Evolutionary conservation across 495 filamentous ascomycete genomes (phyloP).

Genomic region (Recurvomyces mirabilis): DNA sequence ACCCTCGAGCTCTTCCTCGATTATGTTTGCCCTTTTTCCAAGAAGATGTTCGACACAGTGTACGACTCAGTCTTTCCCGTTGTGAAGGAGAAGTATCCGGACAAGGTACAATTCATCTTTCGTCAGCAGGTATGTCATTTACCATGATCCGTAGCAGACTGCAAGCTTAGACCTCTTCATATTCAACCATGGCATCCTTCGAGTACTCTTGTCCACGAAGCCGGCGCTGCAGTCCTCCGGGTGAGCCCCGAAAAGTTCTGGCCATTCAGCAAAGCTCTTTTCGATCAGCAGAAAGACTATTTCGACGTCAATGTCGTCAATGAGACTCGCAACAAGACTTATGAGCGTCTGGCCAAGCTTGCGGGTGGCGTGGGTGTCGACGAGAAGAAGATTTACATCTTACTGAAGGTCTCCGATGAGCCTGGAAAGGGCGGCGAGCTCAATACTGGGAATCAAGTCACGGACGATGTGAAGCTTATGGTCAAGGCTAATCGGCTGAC

Average conservation of each 20-base stretch:
- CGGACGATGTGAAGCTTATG: constrained; percentile 72
- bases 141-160: too few relatives aligned
- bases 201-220: constrained; percentile 78
- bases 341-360: constrained; percentile 59
- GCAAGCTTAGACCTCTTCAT: too few relatives aligned
- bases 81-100: constrained; percentile 43
- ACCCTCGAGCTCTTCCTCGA: constrained; percentile 76
- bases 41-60: constrained; percentile 63
- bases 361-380: constrained; percentile 56
- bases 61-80: constrained; percentile 47
- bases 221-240: constrained; percentile 62
- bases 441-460: constrained; percentile 70
- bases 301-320: constrained; percentile 75
- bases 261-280: constrained; percentile 61
- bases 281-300: constrained; percentile 56
- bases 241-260: constrained; percentile 61
- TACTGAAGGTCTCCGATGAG: constrained; percentile 55
- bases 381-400: constrained; percentile 48
- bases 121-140: too few relatives aligned
- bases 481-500: constrained; percentile 64
- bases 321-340: constrained; percentile 77
- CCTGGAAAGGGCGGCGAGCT: constrained; percentile 48
- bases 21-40: constrained; percentile 51
- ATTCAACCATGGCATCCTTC: constrained; percentile 92
- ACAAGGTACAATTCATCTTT: constrained; percentile 63